A percentile compares a stretch with the other conserved stretches of the same genome.
Conservation (phyloP, 495 filamentous ascomycete genomes). For the Pyronema omphalodes region DNA sequence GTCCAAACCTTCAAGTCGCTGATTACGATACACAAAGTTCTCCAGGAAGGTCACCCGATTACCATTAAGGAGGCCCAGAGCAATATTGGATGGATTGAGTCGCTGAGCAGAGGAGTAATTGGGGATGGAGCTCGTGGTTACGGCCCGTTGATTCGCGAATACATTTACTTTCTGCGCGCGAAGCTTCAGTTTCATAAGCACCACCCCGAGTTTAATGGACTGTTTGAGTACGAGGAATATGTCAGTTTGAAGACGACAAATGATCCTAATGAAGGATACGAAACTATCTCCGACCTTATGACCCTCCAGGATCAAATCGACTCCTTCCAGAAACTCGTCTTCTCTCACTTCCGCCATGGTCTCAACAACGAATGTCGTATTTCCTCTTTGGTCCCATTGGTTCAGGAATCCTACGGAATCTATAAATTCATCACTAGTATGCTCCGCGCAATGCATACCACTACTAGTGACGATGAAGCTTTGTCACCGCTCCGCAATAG, state of each 20-base stretch:
- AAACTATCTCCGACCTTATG: constrained; percentile 95
- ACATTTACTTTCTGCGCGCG: constrained; percentile 80
- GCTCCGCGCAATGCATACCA: constrained; percentile 90
- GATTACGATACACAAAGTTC: constrained; percentile 84
- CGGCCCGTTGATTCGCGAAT: constrained; percentile 79
- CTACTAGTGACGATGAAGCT: constrained; percentile 94
- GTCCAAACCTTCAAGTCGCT: constrained; percentile 86
- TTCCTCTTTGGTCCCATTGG: constrained; percentile 76
- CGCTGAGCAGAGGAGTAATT: constrained; percentile 62
- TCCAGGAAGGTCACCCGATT: constrained; percentile 87
- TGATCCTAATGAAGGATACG: constrained; percentile 96
- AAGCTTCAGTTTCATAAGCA: constrained; percentile 89
- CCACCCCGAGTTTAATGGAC: constrained; percentile 93
- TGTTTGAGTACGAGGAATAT: constrained; percentile 98
- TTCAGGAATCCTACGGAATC: constrained; percentile 96
- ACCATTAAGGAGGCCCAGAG: constrained; percentile 76
- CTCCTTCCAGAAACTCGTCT: constrained; percentile 92
- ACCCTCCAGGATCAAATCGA: constrained; percentile 94
- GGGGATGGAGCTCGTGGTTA: constrained; percentile 84
- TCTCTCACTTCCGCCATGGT: constrained; percentile 79
- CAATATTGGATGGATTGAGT: constrained; percentile 81
- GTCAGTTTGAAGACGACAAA: constrained; percentile 95
- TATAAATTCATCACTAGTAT: constrained; percentile 94
- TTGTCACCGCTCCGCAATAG: constrained; percentile 68
- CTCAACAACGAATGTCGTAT: constrained; percentile 94